phyloP scores from a whole-genome alignment of 306 rosid species.

The Cajanus cajan region DNA sequence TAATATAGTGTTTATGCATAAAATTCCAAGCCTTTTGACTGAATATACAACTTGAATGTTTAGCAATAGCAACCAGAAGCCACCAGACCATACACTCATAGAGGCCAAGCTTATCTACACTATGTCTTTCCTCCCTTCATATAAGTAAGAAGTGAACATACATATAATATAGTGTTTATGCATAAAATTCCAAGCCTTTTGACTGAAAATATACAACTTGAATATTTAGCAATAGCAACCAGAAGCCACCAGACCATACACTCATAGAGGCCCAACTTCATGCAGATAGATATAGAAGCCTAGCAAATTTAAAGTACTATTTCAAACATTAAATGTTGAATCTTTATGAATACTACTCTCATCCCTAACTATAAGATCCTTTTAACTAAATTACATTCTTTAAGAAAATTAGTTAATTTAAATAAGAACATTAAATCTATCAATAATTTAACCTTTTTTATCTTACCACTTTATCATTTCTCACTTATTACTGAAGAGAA shows the following conservation, averaged over 20 bases:
- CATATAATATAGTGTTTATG: neutral
- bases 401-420: too few relatives aligned
- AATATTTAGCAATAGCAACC: neutral
- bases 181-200: neutral
- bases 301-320: neutral
- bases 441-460: too few relatives aligned
- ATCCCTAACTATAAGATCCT: too few relatives aligned
- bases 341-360: neutral
- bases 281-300: neutral
- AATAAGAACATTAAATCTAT: too few relatives aligned
- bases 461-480: too few relatives aligned
- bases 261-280: neutral
- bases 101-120: neutral
- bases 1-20: neutral
- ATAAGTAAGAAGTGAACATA: neutral
- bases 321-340: constrained; percentile 1
- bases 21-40: neutral
- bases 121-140: neutral
- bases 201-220: neutral
- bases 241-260: neutral
- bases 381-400: too few relatives aligned
- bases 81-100: neutral
- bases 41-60: neutral
- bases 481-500: too few relatives aligned
- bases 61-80: neutral